Evolutionary conservation across 768 basidiomycete species (phyloP).

Genomic region (Hysterangium stoloniferum): DNA sequence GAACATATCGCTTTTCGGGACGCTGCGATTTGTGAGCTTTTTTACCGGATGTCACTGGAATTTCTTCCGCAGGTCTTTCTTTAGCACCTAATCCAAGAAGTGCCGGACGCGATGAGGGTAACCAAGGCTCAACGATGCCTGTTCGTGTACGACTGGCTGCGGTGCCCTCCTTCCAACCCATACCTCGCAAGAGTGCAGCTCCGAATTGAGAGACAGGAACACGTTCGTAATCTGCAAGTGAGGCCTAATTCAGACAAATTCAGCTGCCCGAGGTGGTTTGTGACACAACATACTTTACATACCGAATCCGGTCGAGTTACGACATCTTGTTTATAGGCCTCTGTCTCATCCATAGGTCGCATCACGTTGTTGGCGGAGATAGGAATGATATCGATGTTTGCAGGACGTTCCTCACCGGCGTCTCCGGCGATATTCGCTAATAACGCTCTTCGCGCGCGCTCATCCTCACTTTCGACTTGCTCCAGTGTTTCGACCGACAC

Average conservation of each 20-base stretch:
- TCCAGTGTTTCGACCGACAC: conserved; percentile 19
- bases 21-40: conserved; percentile 30
- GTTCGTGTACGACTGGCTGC: conserved; percentile 58
- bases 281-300: background rate
- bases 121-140: conserved; percentile 66
- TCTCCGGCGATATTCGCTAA: conserved; percentile 47
- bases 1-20: conserved; percentile 74
- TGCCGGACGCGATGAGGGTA: conserved; percentile 77
- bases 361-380: conserved; percentile 19
- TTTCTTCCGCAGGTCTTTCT: conserved; percentile 49
- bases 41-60: conserved; percentile 18
- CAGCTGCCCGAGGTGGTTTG: too few species aligned
- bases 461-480: conserved; percentile 54
- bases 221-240: conserved; percentile 79
- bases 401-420: conserved; percentile 27
- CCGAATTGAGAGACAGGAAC: conserved; percentile 93
- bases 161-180: conserved; percentile 90
- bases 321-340: conserved; percentile 81
- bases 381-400: conserved; percentile 57
- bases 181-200: conserved; percentile 84
- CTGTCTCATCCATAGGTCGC: conserved; percentile 58
- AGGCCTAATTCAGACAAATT: too few species aligned
- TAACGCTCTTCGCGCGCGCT: conserved; percentile 72
- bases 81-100: conserved; percentile 93
- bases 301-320: conserved; percentile 59